Conservation (phyloP, 1,139 yeast genomes). For the Kurtzmaniella natalensis region DNA sequence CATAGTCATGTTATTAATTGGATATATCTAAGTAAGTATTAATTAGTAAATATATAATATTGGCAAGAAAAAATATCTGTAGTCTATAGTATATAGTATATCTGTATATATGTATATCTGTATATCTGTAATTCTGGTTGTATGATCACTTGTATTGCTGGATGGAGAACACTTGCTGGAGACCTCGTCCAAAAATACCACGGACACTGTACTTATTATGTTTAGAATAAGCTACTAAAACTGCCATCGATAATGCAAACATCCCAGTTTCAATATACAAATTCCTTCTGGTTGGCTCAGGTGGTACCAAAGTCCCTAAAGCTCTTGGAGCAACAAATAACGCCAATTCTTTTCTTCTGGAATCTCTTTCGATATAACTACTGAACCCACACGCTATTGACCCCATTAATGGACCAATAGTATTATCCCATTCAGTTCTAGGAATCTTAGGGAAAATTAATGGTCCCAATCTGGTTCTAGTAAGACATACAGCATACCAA, state of each 20-base stretch:
- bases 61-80: too few relatives aligned
- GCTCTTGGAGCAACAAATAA: slow-evolving; percentile 38
- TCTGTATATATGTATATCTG: too few relatives aligned
- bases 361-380: slow-evolving; percentile 28
- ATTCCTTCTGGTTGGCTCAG: slow-evolving; percentile 22
- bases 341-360: slow-evolving; percentile 36
- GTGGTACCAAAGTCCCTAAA: slow-evolving; percentile 29
- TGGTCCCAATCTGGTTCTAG: slow-evolving; percentile 28
- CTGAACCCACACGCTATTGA: slow-evolving; percentile 31
- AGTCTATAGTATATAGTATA: too few relatives aligned
- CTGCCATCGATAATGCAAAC: slow-evolving; percentile 31
- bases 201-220: slow-evolving; percentile 25
- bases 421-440: slow-evolving; percentile 23
- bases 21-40: too few relatives aligned
- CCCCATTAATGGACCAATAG: slow-evolving; percentile 27
- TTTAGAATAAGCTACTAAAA: slow-evolving; percentile 29
- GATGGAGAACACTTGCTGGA: slow-evolving; percentile 16
- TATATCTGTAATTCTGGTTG: too few relatives aligned
- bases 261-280: slow-evolving; percentile 24
- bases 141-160: slow-evolving; percentile 12
- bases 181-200: slow-evolving; percentile 34
- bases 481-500: slow-evolving; percentile 38
- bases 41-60: too few relatives aligned
- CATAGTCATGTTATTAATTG: too few relatives aligned
- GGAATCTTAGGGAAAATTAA: slow-evolving; percentile 26